phyloP scores from a whole-genome alignment of 441 rosid genomes.

The Daphne laureola region DNA sequence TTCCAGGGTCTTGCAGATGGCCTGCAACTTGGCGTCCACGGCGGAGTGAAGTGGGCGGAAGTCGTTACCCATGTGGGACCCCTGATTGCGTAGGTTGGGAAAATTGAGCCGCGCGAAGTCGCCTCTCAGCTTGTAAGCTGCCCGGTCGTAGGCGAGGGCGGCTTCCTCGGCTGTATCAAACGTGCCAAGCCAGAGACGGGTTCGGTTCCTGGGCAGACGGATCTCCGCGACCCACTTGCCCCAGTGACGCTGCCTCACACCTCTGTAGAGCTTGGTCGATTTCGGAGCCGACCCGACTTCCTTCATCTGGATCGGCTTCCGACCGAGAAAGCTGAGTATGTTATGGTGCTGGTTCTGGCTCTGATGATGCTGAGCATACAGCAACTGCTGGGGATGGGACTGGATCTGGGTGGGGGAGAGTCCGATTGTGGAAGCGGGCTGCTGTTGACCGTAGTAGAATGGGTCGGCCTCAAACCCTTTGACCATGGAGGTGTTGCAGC shows the following conservation, averaged over 20 bases:
- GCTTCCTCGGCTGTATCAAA: slow-evolving; percentile 68
- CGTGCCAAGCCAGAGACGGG: slow-evolving; percentile 64
- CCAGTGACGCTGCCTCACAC: slow-evolving; percentile 66
- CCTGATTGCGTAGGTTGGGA: slow-evolving; percentile 43
- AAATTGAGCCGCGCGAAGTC: slow-evolving; percentile 57
- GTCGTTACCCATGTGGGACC: slow-evolving; percentile 46
- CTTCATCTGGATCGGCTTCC: slow-evolving; percentile 44
- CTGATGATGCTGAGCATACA: not conserved
- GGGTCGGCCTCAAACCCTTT: slow-evolving; percentile 34
- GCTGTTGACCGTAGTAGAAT: slow-evolving; percentile 20
- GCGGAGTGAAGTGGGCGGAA: slow-evolving; percentile 58
- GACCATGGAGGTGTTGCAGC: slow-evolving; percentile 29
- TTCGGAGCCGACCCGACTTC: slow-evolving; percentile 29
- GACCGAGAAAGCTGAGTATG: slow-evolving; percentile 28
- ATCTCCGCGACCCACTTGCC: slow-evolving; percentile 80
- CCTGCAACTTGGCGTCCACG: slow-evolving; percentile 60
- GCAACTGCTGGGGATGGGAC: slow-evolving; percentile 15
- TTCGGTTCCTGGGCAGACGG: slow-evolving; percentile 51
- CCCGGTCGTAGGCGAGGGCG: slow-evolving; percentile 52
- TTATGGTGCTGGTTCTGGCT: slow-evolving; percentile 3
- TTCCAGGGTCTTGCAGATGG: slow-evolving; percentile 48
- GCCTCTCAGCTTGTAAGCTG: slow-evolving; percentile 57
- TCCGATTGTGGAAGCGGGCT: slow-evolving; percentile 22
- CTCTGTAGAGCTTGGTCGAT: slow-evolving; percentile 50
- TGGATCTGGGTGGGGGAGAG: slow-evolving; percentile 44